phyloP scores from a whole-genome alignment of 2,329 filamentous ascomycete genomes.

The Aspergillus fijiensis region DNA sequence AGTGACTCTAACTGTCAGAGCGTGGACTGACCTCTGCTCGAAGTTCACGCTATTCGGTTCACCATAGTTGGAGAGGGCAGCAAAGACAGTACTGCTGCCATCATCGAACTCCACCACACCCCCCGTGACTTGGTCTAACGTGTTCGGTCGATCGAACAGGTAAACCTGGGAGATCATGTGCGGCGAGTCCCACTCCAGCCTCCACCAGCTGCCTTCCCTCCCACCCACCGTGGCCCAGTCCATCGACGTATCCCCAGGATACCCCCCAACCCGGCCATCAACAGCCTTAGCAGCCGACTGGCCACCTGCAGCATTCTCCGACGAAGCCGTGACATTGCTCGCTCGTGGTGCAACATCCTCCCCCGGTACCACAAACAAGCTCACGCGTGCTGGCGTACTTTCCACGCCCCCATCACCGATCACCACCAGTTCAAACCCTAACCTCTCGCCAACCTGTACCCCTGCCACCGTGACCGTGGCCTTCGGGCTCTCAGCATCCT shows the following conservation, averaged over 20 bases:
- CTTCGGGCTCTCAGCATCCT: background rate
- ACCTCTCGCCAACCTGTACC: background rate
- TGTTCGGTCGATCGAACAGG: conserved; percentile 11
- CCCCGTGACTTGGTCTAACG: conserved; percentile 10
- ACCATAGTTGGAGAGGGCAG: conserved; percentile 6
- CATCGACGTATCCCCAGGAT: background rate
- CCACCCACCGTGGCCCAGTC: conserved; percentile 11
- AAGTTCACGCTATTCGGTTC: conserved; percentile 4
- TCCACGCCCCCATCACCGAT: background rate
- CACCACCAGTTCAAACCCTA: conserved; percentile 9
- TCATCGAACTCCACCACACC: conserved; percentile 9
- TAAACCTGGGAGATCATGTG: conserved; percentile 8
- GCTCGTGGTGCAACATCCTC: conserved; percentile 8
- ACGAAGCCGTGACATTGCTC: conserved; percentile 6
- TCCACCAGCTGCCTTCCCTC: conserved; percentile 7
- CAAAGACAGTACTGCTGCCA: background rate
- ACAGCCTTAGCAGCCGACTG: conserved; percentile 8
- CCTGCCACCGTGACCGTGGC: background rate
- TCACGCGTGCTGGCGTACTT: conserved; percentile 5
- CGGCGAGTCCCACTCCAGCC: conserved; percentile 6
- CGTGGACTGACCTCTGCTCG: background rate
- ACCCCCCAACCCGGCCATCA: conserved; percentile 1
- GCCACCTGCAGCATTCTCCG: background rate
- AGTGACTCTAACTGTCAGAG: conserved; percentile 9
- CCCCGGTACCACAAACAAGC: background rate